A percentile compares a stretch with the other conserved stretches of the same genome.
These are phyloP conservation scores for Zoysia japonica DNA, from an alignment of 176 grass and related monocot species.

Conservation along the genomic window DNA sequence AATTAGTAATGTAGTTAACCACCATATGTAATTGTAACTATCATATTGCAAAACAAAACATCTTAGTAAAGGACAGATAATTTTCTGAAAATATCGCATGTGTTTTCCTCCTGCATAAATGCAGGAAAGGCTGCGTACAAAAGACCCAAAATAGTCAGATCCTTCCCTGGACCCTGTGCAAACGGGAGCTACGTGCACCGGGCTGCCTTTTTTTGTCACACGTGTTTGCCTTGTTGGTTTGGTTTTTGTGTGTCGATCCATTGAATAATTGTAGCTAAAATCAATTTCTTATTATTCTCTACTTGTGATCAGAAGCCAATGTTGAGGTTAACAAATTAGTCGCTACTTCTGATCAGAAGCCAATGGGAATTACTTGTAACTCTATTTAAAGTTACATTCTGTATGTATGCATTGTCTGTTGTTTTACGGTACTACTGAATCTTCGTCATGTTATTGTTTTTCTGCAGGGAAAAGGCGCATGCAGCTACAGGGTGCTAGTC, in stretches of 20 bases:
- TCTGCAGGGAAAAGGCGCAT: constrained; percentile 59
- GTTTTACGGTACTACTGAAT: not conserved
- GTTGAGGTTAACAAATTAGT: not conserved
- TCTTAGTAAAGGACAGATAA: not conserved
- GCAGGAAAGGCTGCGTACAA: too few species aligned
- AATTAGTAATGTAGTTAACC: not conserved
- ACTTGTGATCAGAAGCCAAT: not conserved
- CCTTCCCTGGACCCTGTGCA: too few species aligned
- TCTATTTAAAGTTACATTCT: not conserved
- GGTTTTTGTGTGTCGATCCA: not conserved
- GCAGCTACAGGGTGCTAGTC: constrained; percentile 30
- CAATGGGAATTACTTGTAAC: not conserved
- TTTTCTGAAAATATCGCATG: not conserved
- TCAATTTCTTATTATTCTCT: not conserved
- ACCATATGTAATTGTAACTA: not conserved
- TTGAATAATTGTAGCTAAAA: not conserved
- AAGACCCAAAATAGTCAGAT: too few species aligned
- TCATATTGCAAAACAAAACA: not conserved
- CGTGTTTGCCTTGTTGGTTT: not conserved
- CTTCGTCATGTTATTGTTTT: not conserved
- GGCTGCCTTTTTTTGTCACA: not conserved
- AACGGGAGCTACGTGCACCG: too few species aligned
- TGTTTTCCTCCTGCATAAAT: not conserved
- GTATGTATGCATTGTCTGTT: not conserved
- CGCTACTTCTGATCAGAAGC: not conserved